Evolutionary conservation across 2,329 filamentous ascomycete species (phyloP).

Genomic region (Malbranchea zuffiana): DNA sequence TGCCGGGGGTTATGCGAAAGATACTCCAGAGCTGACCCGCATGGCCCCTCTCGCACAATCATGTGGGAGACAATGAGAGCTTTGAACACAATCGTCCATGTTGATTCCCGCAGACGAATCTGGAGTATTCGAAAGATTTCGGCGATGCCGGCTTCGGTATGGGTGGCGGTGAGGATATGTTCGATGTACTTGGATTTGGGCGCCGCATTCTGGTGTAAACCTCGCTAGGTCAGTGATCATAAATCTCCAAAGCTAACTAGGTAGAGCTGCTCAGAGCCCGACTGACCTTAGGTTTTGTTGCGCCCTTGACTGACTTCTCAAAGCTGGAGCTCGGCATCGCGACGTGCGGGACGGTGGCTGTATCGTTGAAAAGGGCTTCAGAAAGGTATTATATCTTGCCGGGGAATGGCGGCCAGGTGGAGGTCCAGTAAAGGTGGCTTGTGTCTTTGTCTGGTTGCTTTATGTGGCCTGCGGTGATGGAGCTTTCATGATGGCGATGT

Average conservation of each 20-base stretch:
- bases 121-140: constrained; percentile 92
- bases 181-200: constrained; percentile 99
- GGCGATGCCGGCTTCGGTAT: constrained; percentile 85
- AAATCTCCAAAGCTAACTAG: not conserved
- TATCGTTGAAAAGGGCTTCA: too few relatives aligned
- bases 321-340: constrained; percentile 60
- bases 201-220: constrained; percentile 59
- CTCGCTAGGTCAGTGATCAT: constrained; percentile 1
- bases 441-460: constrained; percentile 4
- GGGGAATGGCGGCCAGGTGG: too few relatives aligned
- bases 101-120: constrained; percentile 80
- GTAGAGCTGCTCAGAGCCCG: constrained; percentile 12
- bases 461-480: constrained; percentile 1
- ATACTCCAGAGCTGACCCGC: constrained; percentile 76
- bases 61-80: constrained; percentile 88
- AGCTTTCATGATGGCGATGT: constrained; percentile 5
- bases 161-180: constrained; percentile 89
- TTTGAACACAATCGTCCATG: constrained; percentile 99
- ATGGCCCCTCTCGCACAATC: constrained; percentile 92
- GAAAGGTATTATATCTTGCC: too few relatives aligned
- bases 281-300: constrained; percentile 87
- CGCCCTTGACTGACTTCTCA: constrained; percentile 98
- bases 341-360: not conserved
- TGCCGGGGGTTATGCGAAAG: constrained; percentile 71
- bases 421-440: not conserved